These are phyloP conservation scores for Aureobasidium namibiae DNA, from an alignment of 2,329 filamentous ascomycete genomes.

Conservation along the genomic window DNA sequence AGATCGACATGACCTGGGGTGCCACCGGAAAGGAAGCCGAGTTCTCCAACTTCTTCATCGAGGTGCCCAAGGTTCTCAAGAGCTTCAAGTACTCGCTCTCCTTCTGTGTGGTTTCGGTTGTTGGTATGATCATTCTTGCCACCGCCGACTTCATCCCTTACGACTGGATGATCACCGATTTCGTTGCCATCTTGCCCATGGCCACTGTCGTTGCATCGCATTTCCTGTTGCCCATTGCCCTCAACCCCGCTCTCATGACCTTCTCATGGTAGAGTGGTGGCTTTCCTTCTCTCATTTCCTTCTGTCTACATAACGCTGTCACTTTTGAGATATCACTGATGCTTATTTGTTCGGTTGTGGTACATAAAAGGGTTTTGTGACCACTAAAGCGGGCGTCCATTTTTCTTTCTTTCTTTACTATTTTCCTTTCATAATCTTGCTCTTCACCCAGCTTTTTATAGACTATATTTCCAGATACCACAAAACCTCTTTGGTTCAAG, in stretches of 20 bases:
- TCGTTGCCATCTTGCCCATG: constrained; percentile 54
- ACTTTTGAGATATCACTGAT: constrained; percentile 2
- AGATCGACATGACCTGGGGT: constrained; percentile 40
- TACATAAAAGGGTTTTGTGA: not conserved
- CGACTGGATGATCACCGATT: constrained; percentile 49
- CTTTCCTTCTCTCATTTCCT: not conserved
- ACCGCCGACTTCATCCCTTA: constrained; percentile 37
- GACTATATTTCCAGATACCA: constrained; percentile 4
- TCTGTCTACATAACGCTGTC: not conserved
- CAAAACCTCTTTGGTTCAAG: not conserved
- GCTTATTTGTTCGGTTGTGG: not conserved
- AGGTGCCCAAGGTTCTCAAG: constrained; percentile 47
- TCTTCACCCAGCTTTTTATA: not conserved
- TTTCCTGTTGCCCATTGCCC: constrained; percentile 49
- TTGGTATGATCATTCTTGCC: constrained; percentile 38
- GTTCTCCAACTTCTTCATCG: constrained; percentile 48
- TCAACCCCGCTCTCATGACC: constrained; percentile 58
- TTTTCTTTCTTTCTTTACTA: not conserved
- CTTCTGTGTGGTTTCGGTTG: constrained; percentile 39
- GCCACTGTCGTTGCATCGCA: constrained; percentile 44
- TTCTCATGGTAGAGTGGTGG: constrained; percentile 38
- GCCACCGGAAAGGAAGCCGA: constrained; percentile 52
- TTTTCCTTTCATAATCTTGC: not conserved
- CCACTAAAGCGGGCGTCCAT: not conserved
- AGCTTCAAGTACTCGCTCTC: constrained; percentile 49